These are phyloP conservation scores for Lipomyces starkeyi DNA, from an alignment of 805 yeast genomes.

Conservation along the genomic window DNA sequence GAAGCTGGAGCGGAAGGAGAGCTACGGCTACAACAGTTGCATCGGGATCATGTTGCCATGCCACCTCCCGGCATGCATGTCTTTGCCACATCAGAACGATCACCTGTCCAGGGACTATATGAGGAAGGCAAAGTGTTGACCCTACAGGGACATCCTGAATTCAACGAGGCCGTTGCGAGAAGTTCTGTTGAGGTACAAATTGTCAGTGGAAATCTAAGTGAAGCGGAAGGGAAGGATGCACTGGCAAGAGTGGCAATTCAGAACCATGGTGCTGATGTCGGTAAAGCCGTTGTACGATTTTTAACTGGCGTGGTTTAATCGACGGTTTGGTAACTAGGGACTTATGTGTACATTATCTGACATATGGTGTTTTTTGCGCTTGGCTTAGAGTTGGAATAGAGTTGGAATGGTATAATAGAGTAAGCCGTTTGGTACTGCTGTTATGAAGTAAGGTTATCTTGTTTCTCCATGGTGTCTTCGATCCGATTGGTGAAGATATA, in stretches of 20 bases:
- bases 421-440: too few species aligned
- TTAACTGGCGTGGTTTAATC: constrained; percentile 31
- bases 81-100: constrained; percentile 61
- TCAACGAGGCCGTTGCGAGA: constrained; percentile 48
- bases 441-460: too few species aligned
- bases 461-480: too few species aligned
- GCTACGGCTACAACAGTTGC: constrained; percentile 60
- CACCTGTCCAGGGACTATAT: constrained; percentile 71
- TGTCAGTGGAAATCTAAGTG: constrained; percentile 16
- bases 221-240: constrained; percentile 27
- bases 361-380: neutral
- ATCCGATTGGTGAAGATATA: too few species aligned
- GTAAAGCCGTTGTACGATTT: constrained; percentile 49
- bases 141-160: constrained; percentile 93
- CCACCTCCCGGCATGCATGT: constrained; percentile 45
- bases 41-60: constrained; percentile 60
- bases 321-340: neutral
- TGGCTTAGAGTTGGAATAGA: neutral
- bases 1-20: constrained; percentile 41
- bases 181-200: constrained; percentile 40
- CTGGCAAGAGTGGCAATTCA: constrained; percentile 45
- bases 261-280: constrained; percentile 53
- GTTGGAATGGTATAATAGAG: constrained; percentile 1
- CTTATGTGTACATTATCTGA: neutral
- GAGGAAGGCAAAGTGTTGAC: constrained; percentile 61